Conservation (phyloP, 768 basidiomycete genomes). For the Sistotremastrum suecicum region DNA sequence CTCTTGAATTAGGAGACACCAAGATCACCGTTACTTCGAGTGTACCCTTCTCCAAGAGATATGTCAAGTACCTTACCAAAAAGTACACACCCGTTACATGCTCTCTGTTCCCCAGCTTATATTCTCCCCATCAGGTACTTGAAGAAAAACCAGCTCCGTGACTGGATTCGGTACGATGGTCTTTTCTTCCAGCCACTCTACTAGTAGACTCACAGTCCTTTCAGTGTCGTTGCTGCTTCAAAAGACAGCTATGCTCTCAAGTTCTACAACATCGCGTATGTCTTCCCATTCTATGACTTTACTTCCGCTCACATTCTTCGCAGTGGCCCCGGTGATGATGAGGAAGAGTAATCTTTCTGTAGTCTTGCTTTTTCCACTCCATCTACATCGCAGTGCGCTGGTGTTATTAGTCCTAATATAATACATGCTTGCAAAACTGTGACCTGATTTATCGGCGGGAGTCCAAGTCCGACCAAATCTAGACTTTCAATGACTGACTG, state of each 20-base stretch:
- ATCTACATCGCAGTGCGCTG: constrained; percentile 24
- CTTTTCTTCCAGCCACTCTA: background rate
- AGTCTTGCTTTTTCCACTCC: constrained; percentile 9
- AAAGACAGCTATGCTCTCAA: constrained; percentile 91
- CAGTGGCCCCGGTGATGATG: constrained; percentile 38
- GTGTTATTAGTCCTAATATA: too few species aligned
- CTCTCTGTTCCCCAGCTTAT: too few species aligned
- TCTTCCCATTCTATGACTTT: constrained; percentile 6
- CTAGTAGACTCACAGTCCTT: constrained; percentile 4
- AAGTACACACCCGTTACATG: constrained; percentile 31
- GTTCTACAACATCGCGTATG: constrained; percentile 88
- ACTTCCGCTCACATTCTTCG: constrained; percentile 4
- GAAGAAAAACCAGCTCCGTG: constrained; percentile 92
- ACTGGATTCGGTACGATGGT: constrained; percentile 75
- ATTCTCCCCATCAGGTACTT: constrained; percentile 28
- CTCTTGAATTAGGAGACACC: constrained; percentile 38
- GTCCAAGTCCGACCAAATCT: too few species aligned
- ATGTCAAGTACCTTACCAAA: constrained; percentile 98
- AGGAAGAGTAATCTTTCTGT: constrained; percentile 24
- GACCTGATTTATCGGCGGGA: too few species aligned
- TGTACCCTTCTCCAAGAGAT: constrained; percentile 91
- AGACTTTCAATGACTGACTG: too few species aligned
- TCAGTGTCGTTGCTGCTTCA: constrained; percentile 77
- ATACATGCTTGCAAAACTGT: too few species aligned
- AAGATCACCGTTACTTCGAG: constrained; percentile 77